phyloP scores from a whole-genome alignment of 345 rosid species.

The Pseudoturritis turrita region DNA sequence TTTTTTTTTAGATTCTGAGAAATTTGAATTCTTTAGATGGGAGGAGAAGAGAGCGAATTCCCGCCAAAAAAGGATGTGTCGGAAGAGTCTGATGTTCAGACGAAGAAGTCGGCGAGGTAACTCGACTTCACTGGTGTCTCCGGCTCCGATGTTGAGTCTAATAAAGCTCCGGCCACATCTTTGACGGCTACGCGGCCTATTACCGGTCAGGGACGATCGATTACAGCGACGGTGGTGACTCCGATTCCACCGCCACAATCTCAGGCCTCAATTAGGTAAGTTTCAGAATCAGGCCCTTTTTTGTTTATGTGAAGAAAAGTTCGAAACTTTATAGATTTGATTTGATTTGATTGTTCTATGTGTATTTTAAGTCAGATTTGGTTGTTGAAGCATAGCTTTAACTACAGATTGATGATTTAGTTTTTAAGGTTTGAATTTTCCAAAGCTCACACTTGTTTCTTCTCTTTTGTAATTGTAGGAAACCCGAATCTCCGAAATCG shows the following conservation, averaged over 20 bases:
- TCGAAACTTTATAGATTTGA: slow-evolving; percentile 1
- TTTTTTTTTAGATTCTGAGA: slow-evolving; percentile 1
- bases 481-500: slow-evolving; percentile 78
- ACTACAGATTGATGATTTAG: background rate
- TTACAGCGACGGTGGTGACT: slow-evolving; percentile 14
- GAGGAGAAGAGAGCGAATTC: slow-evolving; percentile 61
- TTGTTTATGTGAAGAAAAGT: background rate
- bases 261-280: slow-evolving; percentile 39
- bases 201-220: slow-evolving; percentile 3
- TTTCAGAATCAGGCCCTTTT: background rate
- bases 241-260: slow-evolving; percentile 23
- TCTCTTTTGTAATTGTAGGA: slow-evolving; percentile 38
- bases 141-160: slow-evolving; percentile 35
- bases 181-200: background rate
- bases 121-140: slow-evolving; percentile 70
- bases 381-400: background rate
- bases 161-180: slow-evolving; percentile 13
- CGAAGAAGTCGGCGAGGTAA: slow-evolving; percentile 76
- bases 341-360: too few species aligned
- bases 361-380: background rate
- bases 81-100: slow-evolving; percentile 33
- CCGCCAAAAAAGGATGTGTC: slow-evolving; percentile 51
- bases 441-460: slow-evolving; percentile 9
- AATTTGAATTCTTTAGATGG: slow-evolving; percentile 41
- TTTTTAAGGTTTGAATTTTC: too few species aligned